phyloP scores from a whole-genome alignment of 108 stramenopile genomes.

The Pseudonitzschia delicatissima region DNA sequence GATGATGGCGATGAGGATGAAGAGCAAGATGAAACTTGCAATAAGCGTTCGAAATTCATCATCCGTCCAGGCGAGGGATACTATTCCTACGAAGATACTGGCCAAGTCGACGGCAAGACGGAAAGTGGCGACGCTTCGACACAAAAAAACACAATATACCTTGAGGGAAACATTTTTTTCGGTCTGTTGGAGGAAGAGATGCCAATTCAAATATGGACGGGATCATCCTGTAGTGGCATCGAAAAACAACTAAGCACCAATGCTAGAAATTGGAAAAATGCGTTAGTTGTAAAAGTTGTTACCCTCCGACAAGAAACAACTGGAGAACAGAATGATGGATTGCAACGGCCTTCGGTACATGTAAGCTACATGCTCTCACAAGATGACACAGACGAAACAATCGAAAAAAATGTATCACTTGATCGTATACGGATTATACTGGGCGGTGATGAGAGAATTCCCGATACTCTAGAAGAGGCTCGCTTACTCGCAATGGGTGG shows the following conservation, averaged over 20 bases:
- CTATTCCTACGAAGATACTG: constrained; percentile 15
- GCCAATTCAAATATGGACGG: constrained; percentile 84
- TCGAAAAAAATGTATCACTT: constrained; percentile 60
- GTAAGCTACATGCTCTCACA: constrained; percentile 56
- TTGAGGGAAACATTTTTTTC: constrained; percentile 63
- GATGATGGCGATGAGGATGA: constrained; percentile 21
- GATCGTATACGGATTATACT: constrained; percentile 62
- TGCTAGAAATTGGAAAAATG: constrained; percentile 60
- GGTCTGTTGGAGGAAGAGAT: constrained; percentile 71
- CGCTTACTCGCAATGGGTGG: constrained; percentile 68
- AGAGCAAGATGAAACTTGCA: neutral
- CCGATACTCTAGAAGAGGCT: constrained; percentile 77
- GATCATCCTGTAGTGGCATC: constrained; percentile 26
- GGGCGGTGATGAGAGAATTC: constrained; percentile 62
- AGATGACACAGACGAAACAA: constrained; percentile 66
- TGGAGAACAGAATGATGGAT: neutral
- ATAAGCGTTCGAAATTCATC: neutral
- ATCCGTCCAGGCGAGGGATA: constrained; percentile 23
- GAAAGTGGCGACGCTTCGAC: constrained; percentile 1
- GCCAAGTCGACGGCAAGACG: neutral
- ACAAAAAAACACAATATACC: constrained; percentile 37
- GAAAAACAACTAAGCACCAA: constrained; percentile 54
- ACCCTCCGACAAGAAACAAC: neutral
- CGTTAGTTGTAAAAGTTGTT: constrained; percentile 41
- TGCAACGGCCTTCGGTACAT: constrained; percentile 38